Percentiles rank a stretch among this genome's conserved stretches.
These are phyloP conservation scores for Claviceps quebecensis DNA, from an alignment of 2,329 filamentous ascomycete genomes.

Conservation along the genomic window DNA sequence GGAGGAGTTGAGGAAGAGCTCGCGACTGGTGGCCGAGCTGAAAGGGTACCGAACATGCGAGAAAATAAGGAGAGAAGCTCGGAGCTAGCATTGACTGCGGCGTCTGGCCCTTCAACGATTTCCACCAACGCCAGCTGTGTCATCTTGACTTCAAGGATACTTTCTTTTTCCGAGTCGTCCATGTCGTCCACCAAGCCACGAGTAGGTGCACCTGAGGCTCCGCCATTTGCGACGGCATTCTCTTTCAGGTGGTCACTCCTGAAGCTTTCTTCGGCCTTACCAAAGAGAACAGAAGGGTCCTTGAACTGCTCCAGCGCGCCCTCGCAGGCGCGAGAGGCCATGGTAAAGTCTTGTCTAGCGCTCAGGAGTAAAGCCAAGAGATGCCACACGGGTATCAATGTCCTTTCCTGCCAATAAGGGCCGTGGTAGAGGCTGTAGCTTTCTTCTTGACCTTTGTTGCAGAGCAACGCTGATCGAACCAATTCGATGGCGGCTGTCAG, in stretches of 20 bases:
- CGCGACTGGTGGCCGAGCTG: constrained; percentile 29
- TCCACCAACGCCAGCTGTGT: constrained; percentile 80
- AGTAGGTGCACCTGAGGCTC: constrained; percentile 10
- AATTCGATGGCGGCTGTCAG: constrained; percentile 68
- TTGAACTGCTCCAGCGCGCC: constrained; percentile 85
- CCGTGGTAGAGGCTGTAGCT: constrained; percentile 31
- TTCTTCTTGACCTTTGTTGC: constrained; percentile 34
- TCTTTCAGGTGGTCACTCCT: constrained; percentile 56
- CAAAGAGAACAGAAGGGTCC: constrained; percentile 56
- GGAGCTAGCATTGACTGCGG: constrained; percentile 76
- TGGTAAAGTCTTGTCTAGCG: constrained; percentile 69
- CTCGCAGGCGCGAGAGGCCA: constrained; percentile 72
- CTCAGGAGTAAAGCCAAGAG: constrained; percentile 74
- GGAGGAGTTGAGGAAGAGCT: constrained; percentile 13
- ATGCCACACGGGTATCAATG: constrained; percentile 76
- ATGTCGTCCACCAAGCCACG: constrained; percentile 60
- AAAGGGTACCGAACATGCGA: constrained; percentile 53
- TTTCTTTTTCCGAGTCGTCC: constrained; percentile 71
- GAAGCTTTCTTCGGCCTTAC: constrained; percentile 40
- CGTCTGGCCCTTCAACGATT: constrained; percentile 65
- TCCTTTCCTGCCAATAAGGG: constrained; percentile 47
- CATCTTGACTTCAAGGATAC: constrained; percentile 88
- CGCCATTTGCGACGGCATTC: constrained; percentile 24
- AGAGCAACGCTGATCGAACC: constrained; percentile 60
- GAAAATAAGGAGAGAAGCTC: constrained; percentile 74